phyloP scores from a whole-genome alignment of 1,139 yeast species.

The Debaryomyces nepalensis region DNA sequence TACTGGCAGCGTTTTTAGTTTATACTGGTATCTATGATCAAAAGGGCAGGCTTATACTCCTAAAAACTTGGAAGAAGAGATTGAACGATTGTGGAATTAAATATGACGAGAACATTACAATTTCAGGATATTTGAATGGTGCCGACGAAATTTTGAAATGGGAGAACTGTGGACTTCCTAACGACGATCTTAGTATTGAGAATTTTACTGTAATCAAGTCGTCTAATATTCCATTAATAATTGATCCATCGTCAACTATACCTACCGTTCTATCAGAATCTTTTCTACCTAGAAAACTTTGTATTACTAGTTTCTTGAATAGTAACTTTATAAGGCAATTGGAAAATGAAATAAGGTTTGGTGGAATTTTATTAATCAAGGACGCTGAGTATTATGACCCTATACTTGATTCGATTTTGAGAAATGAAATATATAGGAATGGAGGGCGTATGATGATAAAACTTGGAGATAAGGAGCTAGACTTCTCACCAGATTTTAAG shows the following conservation, averaged over 20 bases:
- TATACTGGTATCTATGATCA: constrained; percentile 70
- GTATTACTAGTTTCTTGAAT: constrained; percentile 72
- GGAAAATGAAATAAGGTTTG: constrained; percentile 84
- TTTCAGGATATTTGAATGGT: constrained; percentile 44
- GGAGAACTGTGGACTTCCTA: constrained; percentile 61
- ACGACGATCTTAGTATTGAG: constrained; percentile 64
- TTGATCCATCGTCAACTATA: constrained; percentile 71
- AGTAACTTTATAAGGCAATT: constrained; percentile 69
- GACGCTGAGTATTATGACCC: constrained; percentile 88
- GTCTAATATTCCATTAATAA: constrained; percentile 53
- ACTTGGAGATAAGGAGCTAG: constrained; percentile 68
- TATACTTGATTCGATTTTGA: constrained; percentile 62
- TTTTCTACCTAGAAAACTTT: constrained; percentile 42
- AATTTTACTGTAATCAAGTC: constrained; percentile 62
- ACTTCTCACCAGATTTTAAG: constrained; percentile 66
- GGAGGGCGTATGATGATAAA: constrained; percentile 74
- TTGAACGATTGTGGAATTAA: constrained; percentile 44
- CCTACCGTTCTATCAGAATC: constrained; percentile 43
- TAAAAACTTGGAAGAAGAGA: constrained; percentile 45
- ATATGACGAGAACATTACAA: constrained; percentile 41
- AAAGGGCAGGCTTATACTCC: constrained; percentile 44
- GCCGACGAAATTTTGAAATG: constrained; percentile 45
- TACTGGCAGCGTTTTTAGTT: constrained; percentile 64
- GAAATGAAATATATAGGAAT: constrained; percentile 60
- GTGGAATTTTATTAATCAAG: constrained; percentile 70